These are phyloP conservation scores for Biscogniauxia sp. DNA, from an alignment of 2,329 filamentous ascomycete species.

Conservation along the genomic window DNA sequence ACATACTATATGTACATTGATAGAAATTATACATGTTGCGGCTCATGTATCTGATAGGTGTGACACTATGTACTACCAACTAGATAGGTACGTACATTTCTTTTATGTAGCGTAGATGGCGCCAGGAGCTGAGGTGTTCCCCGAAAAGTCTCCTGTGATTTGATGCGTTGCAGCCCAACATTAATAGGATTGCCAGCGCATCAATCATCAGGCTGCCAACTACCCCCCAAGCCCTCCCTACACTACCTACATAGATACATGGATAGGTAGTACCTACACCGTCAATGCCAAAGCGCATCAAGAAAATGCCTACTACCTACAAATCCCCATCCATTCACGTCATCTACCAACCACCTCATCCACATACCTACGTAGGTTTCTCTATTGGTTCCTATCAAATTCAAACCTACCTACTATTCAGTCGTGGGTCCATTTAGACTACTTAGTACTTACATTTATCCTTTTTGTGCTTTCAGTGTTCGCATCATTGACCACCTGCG, in stretches of 20 bases:
- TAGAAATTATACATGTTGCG: too few species aligned
- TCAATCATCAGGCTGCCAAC: slow-evolving; percentile 7
- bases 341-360: background rate
- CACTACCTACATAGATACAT: background rate
- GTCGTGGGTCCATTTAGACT: too few species aligned
- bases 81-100: too few species aligned
- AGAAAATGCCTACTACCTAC: slow-evolving; percentile 19
- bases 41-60: too few species aligned
- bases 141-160: background rate
- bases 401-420: background rate
- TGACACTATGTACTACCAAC: too few species aligned
- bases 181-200: slow-evolving; percentile 33
- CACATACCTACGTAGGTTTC: background rate
- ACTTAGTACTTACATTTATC: background rate
- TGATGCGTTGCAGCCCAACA: slow-evolving; percentile 30
- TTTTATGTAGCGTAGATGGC: background rate
- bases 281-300: slow-evolving; percentile 19
- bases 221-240: slow-evolving; percentile 17
- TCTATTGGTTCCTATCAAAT: background rate
- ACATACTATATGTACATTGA: too few species aligned
- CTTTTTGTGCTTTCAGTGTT: background rate
- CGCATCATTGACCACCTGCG: background rate
- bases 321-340: slow-evolving; percentile 7
- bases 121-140: background rate
- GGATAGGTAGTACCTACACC: background rate